Evolutionary conservation across 345 rosid species (phyloP), one percentile per base, ranked within the genome.

Genomic region (Euphorbia lathyris): DNA sequence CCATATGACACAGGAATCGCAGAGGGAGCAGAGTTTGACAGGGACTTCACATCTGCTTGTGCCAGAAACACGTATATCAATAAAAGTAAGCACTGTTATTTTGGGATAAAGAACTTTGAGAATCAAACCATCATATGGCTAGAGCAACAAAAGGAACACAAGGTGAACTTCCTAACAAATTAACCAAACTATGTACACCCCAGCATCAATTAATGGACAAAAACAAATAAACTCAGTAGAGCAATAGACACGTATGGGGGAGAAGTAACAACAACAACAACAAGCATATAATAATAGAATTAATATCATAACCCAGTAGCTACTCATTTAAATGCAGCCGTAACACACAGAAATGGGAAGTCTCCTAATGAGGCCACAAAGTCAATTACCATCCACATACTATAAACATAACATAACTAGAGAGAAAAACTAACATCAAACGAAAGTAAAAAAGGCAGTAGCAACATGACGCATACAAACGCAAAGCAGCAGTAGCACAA

Each of bases 1-100:
- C 85, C 85, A 74, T 90, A 92, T 0, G 98, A 86, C 68, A 78
- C 85, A 1, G 95, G 75, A 55, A 88, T 86, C 0, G 91, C 71
- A 1, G 94, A 81, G 11, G 91, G 79, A 12, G 76, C 85, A 5
- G 78, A 78, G 56, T 74, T 76, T n/a, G 85, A 67, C 63, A 82
- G 17, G 17, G 86, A 84, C 84, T 86, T 90, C 29, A 74, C 60
- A 72, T 91, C 97, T 94, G 82, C 34, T 74, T 58, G 36, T 48
- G 77, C 57, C 73, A 17, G 38, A 45, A 45, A 10, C 11, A 7
- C 19, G 11, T 12, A 45, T 2, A 45, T 6, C 11, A 7, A 45
- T 1, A 40, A 40, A 45, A 45, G 12, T 45, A 45, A 29, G 4
- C 34, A 58, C 34, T 34, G 14, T 19, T 3, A 64, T 14, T 9